These are phyloP conservation scores for Alternaria viburni DNA, from an alignment of 2,329 filamentous ascomycete genomes.

Conservation along the genomic window DNA sequence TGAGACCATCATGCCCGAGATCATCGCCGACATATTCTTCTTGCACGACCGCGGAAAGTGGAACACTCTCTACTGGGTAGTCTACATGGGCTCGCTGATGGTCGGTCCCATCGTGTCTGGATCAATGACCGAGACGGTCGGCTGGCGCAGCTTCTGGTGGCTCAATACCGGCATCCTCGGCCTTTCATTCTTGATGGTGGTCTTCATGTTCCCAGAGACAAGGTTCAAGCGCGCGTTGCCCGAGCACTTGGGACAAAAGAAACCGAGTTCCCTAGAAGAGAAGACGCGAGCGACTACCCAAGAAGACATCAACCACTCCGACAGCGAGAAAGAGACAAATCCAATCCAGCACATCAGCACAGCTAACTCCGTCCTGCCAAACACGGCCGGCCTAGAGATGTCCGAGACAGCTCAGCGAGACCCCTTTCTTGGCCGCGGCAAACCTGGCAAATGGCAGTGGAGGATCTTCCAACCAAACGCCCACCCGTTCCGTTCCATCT, in stretches of 20 bases:
- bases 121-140: constrained; percentile 64
- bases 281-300: constrained; percentile 21
- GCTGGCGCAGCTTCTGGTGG: constrained; percentile 71
- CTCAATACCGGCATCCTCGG: constrained; percentile 64
- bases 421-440: constrained; percentile 63
- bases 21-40: constrained; percentile 71
- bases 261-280: constrained; percentile 17
- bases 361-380: constrained; percentile 20
- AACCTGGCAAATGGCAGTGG: constrained; percentile 64
- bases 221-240: constrained; percentile 60
- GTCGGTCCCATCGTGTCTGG: constrained; percentile 64
- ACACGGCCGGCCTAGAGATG: constrained; percentile 30
- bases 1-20: constrained; percentile 66
- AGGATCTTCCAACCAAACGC: constrained; percentile 58
- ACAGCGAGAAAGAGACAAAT: constrained; percentile 29
- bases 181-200: constrained; percentile 57
- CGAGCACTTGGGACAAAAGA: constrained; percentile 22
- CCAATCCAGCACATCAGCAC: constrained; percentile 35
- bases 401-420: constrained; percentile 55
- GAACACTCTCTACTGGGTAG: constrained; percentile 66
- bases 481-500: constrained; percentile 54
- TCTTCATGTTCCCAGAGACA: constrained; percentile 70
- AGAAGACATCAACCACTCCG: constrained; percentile 15
- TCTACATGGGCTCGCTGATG: constrained; percentile 69
- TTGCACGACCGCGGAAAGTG: constrained; percentile 69